Evolutionary conservation across 305 asterid genomes (phyloP).

Genomic region (Fraxinus nigra): DNA sequence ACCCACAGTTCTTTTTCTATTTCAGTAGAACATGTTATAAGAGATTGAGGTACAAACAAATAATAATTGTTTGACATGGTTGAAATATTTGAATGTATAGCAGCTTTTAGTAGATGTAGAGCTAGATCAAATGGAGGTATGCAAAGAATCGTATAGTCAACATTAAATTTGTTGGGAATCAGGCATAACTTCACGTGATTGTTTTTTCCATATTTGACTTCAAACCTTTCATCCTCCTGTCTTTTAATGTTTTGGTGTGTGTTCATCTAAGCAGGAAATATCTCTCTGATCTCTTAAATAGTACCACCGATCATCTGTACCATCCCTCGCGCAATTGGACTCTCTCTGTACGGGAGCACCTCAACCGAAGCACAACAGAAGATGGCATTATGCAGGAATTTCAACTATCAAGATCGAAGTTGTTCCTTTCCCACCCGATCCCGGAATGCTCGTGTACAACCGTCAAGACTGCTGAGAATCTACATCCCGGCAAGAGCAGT

Average conservation of each 20-base stretch:
- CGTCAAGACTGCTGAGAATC: conserved; percentile 40
- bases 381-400: conserved; percentile 60
- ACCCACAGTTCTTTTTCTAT: background rate
- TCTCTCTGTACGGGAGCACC: conserved; percentile 66
- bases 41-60: background rate
- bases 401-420: conserved; percentile 42
- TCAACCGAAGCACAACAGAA: conserved; percentile 69
- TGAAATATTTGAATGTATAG: background rate
- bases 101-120: background rate
- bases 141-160: background rate
- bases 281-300: conserved; percentile 62
- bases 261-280: conserved; percentile 54
- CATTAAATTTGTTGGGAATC: background rate
- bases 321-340: conserved; percentile 88
- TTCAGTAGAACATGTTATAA: background rate
- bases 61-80: background rate
- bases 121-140: background rate
- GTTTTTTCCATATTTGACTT: background rate
- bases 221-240: background rate
- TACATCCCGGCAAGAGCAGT: conserved; percentile 37
- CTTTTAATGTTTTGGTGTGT: background rate
- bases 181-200: background rate
- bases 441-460: conserved; percentile 81
- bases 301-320: conserved; percentile 66
- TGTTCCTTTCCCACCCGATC: conserved; percentile 81